Base-by-base conservation (phyloP, 495 filamentous ascomycete genomes). In the Hyaloscypha variabilis region DNA sequence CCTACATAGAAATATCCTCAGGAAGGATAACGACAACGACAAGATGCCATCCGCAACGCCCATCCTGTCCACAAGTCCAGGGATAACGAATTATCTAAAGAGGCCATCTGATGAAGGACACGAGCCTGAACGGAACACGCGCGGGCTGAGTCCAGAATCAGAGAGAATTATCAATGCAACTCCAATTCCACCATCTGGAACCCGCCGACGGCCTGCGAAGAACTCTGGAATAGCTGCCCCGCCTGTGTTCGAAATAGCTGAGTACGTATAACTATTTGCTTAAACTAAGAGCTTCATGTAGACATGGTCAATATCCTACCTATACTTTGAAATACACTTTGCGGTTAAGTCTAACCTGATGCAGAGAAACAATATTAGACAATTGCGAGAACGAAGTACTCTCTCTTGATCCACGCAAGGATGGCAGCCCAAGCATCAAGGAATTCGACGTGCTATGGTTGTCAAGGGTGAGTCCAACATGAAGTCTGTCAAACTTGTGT, bases 391-490 rank as follows among this genome's bases (percentile, higher is more conserved):
- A 56, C 17, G 61, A 63, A 23, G 23, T 63, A 21, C n/a, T 14
- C 17, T 3, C 51, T 13, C 31, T 63, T 23, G 30, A 63, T 29
- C 61, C 61, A 17, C 24, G 23, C 23, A 42, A 56, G 1, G 30
- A 63, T 24, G 11, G 21, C 30, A 56, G 26, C 10, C 29, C 51
- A 8, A 13, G 1, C 13, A 56, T 63, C 2, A 56, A 26, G 21
- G 61, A 63, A 23, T 63, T 63, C 14, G 57, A 51, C 31, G 30
- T 0, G 8, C 21, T 46, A 26, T 63, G 61, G 61, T 24, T 63
- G 14, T 24, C n/a, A 5, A 46, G 4, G 10, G 39, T 46, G 2
- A 46, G n/a, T 0, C 11, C 39, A 46, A 46, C 39, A 10, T 19
- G 4, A 17, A 19, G 17, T 4, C 2, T 46, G 14, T 4, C 14